Conservation (phyloP, 371 early-diverging fungal species). For the Actinomortierella ambigua region DNA sequence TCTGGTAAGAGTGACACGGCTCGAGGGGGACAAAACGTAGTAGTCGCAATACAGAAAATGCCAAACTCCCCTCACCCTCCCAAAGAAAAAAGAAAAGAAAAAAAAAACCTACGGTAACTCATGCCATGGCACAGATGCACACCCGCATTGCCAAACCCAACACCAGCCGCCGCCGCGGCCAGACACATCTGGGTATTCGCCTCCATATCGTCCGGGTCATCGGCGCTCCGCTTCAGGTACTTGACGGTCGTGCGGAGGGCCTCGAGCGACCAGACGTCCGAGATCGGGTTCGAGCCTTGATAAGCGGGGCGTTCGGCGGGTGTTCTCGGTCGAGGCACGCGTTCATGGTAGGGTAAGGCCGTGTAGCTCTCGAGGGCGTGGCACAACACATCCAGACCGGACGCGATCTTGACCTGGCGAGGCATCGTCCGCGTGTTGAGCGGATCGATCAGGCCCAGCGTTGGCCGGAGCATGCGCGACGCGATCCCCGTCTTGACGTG, state of each 20-base stretch:
- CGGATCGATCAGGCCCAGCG: slow-evolving; percentile 89
- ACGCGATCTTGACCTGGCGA: slow-evolving; percentile 80
- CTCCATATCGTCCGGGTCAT: slow-evolving; percentile 71
- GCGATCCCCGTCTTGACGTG: slow-evolving; percentile 93
- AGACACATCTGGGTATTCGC: slow-evolving; percentile 90
- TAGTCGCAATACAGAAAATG: too few species aligned
- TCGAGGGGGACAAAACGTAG: too few species aligned
- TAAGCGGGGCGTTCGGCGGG: slow-evolving; percentile 90
- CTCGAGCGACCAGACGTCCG: slow-evolving; percentile 88
- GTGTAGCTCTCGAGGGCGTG: slow-evolving; percentile 93
- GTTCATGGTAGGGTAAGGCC: slow-evolving; percentile 83
- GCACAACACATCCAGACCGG: slow-evolving; percentile 90
- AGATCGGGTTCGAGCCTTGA: slow-evolving; percentile 92
- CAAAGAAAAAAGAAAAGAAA: too few species aligned
- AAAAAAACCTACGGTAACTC: slow-evolving; percentile 51
- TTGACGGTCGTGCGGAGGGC: slow-evolving; percentile 85
- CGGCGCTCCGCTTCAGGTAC: slow-evolving; percentile 76
- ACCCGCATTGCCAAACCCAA: slow-evolving; percentile 94
- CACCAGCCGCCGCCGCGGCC: slow-evolving; percentile 91
- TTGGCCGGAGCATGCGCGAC: slow-evolving; percentile 83
- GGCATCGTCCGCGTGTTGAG: slow-evolving; percentile 88
- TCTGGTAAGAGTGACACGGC: too few species aligned
- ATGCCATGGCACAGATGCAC: slow-evolving; percentile 77
- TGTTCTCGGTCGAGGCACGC: slow-evolving; percentile 81
- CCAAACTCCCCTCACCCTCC: too few species aligned